Evolutionary conservation across 257 asterid species (phyloP), one percentile per base, ranked within the genome.

Genomic region (Agastache rugosa): DNA sequence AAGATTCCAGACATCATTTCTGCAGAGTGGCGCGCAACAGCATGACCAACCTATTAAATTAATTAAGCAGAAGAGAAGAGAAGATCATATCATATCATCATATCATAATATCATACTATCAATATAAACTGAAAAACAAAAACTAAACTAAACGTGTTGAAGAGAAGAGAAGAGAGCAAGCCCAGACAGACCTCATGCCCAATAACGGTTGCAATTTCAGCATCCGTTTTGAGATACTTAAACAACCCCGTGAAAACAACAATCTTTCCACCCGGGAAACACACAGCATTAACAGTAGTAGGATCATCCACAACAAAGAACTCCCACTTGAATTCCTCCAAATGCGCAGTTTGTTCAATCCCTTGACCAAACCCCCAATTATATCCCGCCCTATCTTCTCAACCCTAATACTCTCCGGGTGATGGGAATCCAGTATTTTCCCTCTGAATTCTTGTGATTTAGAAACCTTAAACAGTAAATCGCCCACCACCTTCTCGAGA

Each of bases 251-350:
- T 90, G 77, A 90, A 91, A 53, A 93, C 97, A 23, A 93, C 95
- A 82, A 93, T 93, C 91, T 93, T 93, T 23, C 98, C 98, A 73
- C 97, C 97, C 67, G 97, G 97, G 85, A 85, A 69, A 79, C 97
- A 91, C 6, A 87, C 85, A 3, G 98, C 98, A 78, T 93, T 93
- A 39, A 88, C 29, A 25, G 0, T 81, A 73, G 82, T 54, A 63
- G 98, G 96, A 45, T 87, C 89, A 71, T 90, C 69, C 61, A 93
- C 96, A 70, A 93, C 89, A 72, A 93, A 64, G 67, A 93, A 88
- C 86, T 93, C 98, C 98, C 98, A 93, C 16, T 88, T 85, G 80
- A 91, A 75, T 17, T 91, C 96, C 77, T 88, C 96, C 76, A 93
- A 79, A 85, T 91, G 97, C 51, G 96, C 97, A 84, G 17, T 91